These are phyloP conservation scores for Nothomitra cinnamomea DNA, from an alignment of 2,329 filamentous ascomycete genomes.

Conservation along the genomic window DNA sequence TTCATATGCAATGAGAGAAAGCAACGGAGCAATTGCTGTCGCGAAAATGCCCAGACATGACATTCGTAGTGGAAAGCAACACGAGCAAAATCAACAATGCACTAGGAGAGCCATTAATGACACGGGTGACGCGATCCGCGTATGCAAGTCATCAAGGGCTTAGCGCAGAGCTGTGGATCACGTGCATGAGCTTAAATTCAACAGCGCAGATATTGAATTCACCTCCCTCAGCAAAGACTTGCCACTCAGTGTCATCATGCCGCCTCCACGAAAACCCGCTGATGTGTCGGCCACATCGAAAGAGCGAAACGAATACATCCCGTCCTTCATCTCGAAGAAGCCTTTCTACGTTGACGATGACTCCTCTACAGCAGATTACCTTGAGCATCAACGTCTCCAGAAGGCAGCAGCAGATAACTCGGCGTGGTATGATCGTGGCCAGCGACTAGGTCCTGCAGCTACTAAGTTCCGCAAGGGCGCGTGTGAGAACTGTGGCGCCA, in stretches of 20 bases:
- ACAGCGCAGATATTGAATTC: background rate
- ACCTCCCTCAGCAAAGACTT: background rate
- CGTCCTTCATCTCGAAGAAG: constrained; percentile 92
- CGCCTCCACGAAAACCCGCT: constrained; percentile 32
- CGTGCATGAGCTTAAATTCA: background rate
- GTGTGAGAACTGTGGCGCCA: constrained; percentile 94
- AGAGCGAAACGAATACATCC: constrained; percentile 97
- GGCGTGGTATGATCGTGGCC: constrained; percentile 86
- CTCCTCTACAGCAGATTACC: constrained; percentile 64
- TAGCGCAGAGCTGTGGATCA: background rate
- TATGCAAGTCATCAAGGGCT: too few species aligned
- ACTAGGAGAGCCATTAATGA: background rate
- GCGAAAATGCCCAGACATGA: background rate
- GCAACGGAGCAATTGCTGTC: too few species aligned
- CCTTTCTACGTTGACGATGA: constrained; percentile 85
- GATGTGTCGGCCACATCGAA: constrained; percentile 44
- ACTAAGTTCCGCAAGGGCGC: constrained; percentile 97
- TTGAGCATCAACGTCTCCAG: constrained; percentile 85
- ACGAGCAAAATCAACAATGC: background rate
- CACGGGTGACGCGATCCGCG: background rate
- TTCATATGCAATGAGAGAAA: too few species aligned
- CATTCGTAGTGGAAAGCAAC: too few species aligned
- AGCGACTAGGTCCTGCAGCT: constrained; percentile 67
- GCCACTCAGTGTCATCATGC: constrained; percentile 18
- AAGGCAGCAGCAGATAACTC: constrained; percentile 44